Conservation (phyloP, 495 filamentous ascomycete genomes). For the Neurospora intermedia region DNA sequence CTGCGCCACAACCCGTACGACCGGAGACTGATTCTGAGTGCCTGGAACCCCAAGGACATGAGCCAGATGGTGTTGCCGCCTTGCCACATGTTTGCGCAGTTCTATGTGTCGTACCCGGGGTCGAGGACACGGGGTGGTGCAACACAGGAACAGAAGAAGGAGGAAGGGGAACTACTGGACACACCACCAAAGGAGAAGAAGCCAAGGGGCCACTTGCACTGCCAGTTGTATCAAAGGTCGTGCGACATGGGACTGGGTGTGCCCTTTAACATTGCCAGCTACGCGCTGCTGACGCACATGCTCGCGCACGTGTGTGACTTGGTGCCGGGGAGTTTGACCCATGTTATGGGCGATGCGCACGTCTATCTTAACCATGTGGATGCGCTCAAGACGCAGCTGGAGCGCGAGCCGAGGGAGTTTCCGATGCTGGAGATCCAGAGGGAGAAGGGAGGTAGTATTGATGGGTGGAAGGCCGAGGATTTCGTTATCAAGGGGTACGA, state of each 20-base stretch:
- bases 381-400: constrained; percentile 68
- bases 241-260: constrained; percentile 97
- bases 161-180: constrained; percentile 1
- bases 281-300: constrained; percentile 89
- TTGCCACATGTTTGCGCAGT: constrained; percentile 99
- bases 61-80: constrained; percentile 87
- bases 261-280: constrained; percentile 93
- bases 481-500: constrained; percentile 82
- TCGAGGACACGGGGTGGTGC: background rate
- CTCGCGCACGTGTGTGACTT: constrained; percentile 77
- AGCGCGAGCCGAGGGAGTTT: constrained; percentile 70
- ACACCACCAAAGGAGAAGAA: constrained; percentile 25
- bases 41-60: constrained; percentile 88
- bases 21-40: constrained; percentile 74
- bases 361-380: constrained; percentile 91
- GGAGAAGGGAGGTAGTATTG: constrained; percentile 56
- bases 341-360: constrained; percentile 94
- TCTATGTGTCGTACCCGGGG: constrained; percentile 78
- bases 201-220: constrained; percentile 59
- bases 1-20: constrained; percentile 75
- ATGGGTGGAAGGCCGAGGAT: constrained; percentile 82
- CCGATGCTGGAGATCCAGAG: constrained; percentile 62
- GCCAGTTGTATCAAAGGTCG: constrained; percentile 82
- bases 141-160: constrained; percentile 5
- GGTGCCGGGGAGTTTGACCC: constrained; percentile 71